Evolutionary conservation across 1,284 basidiomycete species (phyloP).

Genomic region (Microbotryum scabiosae): DNA sequence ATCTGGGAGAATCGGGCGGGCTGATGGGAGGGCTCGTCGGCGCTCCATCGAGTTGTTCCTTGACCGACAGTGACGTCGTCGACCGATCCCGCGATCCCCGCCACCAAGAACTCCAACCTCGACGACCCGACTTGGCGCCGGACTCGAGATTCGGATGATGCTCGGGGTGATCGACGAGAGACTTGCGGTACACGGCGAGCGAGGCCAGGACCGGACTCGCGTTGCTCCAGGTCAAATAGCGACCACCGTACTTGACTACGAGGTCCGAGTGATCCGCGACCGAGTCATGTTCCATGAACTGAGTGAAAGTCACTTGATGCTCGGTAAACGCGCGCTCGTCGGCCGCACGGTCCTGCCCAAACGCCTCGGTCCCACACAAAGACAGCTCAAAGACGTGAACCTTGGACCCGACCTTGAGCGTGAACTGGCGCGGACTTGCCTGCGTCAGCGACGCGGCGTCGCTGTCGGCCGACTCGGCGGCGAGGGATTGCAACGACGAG

Average conservation of each 20-base stretch:
- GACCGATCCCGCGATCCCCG: too few species aligned
- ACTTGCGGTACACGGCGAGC: slow-evolving; percentile 44
- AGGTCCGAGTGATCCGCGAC: slow-evolving; percentile 46
- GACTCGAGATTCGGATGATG: slow-evolving; percentile 15
- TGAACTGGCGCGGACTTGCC: slow-evolving; percentile 38
- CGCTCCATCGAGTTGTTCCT: slow-evolving; percentile 5
- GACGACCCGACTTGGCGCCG: background rate
- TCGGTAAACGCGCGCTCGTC: slow-evolving; percentile 41
- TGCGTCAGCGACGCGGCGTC: background rate
- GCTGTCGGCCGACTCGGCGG: slow-evolving; percentile 9
- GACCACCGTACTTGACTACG: slow-evolving; percentile 44
- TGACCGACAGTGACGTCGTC: too few species aligned
- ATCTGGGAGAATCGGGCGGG: slow-evolving; percentile 18
- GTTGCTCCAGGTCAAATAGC: slow-evolving; percentile 47
- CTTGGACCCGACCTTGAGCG: slow-evolving; percentile 42
- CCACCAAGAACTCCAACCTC: slow-evolving; percentile 30
- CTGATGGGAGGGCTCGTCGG: slow-evolving; percentile 14
- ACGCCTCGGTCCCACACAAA: slow-evolving; percentile 39
- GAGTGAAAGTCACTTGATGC: slow-evolving; percentile 46
- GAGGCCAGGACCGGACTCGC: slow-evolving; percentile 46
- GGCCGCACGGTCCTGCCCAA: slow-evolving; percentile 31
- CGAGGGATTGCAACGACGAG: slow-evolving; percentile 19
- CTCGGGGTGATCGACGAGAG: slow-evolving; percentile 37
- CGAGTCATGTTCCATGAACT: slow-evolving; percentile 45
- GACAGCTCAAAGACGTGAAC: slow-evolving; percentile 47